These are phyloP conservation scores for Claviceps sp. DNA, from an alignment of 2,329 filamentous ascomycete species.

Conservation along the genomic window DNA sequence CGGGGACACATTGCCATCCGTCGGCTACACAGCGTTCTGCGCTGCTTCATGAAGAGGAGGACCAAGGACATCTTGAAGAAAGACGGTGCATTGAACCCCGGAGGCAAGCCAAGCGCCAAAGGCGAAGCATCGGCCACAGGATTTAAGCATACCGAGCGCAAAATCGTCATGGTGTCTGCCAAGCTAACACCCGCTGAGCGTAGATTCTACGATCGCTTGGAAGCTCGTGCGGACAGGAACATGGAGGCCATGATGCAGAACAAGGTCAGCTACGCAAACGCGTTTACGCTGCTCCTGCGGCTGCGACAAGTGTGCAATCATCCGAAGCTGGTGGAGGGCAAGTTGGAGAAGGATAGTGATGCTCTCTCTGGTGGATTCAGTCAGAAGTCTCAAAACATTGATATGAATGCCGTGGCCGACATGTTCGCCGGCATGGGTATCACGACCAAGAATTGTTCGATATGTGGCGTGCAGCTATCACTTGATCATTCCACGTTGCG, in stretches of 20 bases:
- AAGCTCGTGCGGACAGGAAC: constrained; percentile 72
- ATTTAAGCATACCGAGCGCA: constrained; percentile 87
- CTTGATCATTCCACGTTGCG: constrained; percentile 28
- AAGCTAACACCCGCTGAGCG: constrained; percentile 70
- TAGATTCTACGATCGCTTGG: constrained; percentile 72
- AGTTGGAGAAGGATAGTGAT: constrained; percentile 78
- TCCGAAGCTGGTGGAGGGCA: constrained; percentile 72
- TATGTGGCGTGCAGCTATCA: constrained; percentile 61
- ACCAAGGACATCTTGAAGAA: constrained; percentile 94
- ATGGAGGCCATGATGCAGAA: constrained; percentile 80
- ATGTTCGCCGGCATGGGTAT: constrained; percentile 78
- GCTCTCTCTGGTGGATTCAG: constrained; percentile 53
- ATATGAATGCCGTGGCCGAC: constrained; percentile 73
- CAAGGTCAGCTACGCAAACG: constrained; percentile 81
- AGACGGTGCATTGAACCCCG: constrained; percentile 66
- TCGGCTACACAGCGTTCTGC: constrained; percentile 69
- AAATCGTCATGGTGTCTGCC: constrained; percentile 66
- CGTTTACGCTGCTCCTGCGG: constrained; percentile 79
- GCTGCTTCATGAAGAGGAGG: constrained; percentile 96
- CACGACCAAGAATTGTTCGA: constrained; percentile 63
- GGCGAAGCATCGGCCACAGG: constrained; percentile 43
- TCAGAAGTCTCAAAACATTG: constrained; percentile 41
- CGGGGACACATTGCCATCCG: constrained; percentile 80
- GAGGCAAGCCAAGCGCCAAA: constrained; percentile 45
- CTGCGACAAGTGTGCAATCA: constrained; percentile 93